Conservation (phyloP, 306 rosid species). For the Ochetophila trinervis region DNA sequence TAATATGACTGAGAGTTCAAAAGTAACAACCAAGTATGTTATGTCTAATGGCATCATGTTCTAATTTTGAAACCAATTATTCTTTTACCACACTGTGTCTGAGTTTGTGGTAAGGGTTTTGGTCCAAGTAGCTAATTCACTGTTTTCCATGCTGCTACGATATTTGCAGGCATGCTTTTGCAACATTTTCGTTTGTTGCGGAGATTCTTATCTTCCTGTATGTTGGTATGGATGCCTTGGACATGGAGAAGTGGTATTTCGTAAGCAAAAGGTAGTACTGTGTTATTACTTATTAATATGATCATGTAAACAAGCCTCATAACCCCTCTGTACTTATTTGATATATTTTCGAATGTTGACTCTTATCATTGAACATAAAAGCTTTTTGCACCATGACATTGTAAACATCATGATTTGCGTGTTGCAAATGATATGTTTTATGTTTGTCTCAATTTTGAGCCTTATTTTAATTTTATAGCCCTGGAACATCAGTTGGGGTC, state of each 20-base stretch:
- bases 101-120: neutral
- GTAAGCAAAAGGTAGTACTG: slow-evolving; percentile 39
- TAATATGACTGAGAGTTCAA: slow-evolving; percentile 44
- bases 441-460: slow-evolving; percentile 12
- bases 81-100: neutral
- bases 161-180: slow-evolving; percentile 56
- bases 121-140: neutral
- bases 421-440: neutral
- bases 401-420: slow-evolving; percentile 1
- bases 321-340: neutral
- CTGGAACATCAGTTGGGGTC: slow-evolving; percentile 42
- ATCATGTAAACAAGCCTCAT: no score
- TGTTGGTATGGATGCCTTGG: slow-evolving; percentile 76
- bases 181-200: slow-evolving; percentile 45
- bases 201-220: slow-evolving; percentile 64
- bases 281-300: no score
- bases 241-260: slow-evolving; percentile 53
- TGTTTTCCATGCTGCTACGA: slow-evolving; percentile 3
- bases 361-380: neutral
- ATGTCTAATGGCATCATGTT: slow-evolving; percentile 3
- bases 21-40: slow-evolving; percentile 48
- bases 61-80: neutral
- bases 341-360: neutral
- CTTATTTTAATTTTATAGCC: slow-evolving; percentile 33
- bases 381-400: neutral